Conservation (phyloP, 1,284 basidiomycete genomes). For the Schizophyllum commune region DNA sequence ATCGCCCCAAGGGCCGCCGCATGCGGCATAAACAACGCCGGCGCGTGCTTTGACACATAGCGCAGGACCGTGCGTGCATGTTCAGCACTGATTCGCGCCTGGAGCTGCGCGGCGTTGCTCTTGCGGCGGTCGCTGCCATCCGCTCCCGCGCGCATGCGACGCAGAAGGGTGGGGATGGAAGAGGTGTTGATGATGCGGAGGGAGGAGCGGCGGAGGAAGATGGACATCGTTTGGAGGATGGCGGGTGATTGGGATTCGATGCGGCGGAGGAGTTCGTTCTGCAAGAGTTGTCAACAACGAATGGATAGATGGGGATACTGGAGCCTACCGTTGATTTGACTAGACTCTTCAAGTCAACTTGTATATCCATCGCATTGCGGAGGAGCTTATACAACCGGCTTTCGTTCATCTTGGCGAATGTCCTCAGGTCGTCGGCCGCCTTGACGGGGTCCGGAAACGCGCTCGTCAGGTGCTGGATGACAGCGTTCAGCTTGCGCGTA, state of each 20-base stretch:
- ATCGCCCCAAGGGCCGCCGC: slow-evolving; percentile 68
- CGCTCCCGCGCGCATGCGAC: slow-evolving; percentile 36
- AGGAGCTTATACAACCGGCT: slow-evolving; percentile 79
- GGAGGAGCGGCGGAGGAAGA: slow-evolving; percentile 66
- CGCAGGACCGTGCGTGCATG: slow-evolving; percentile 46
- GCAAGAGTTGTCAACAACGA: not conserved
- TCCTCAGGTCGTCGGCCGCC: slow-evolving; percentile 69
- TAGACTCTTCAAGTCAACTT: slow-evolving; percentile 75
- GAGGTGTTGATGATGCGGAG: slow-evolving; percentile 81
- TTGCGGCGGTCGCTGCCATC: slow-evolving; percentile 22
- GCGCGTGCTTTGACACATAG: slow-evolving; percentile 73
- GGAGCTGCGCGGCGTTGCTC: slow-evolving; percentile 26
- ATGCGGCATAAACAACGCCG: slow-evolving; percentile 70
- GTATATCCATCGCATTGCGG: slow-evolving; percentile 74
- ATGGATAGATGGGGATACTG: not conserved
- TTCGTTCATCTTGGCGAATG: slow-evolving; percentile 87
- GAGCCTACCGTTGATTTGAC: slow-evolving; percentile 67
- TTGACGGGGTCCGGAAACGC: slow-evolving; percentile 67
- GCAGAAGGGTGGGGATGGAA: slow-evolving; percentile 73
- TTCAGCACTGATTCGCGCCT: slow-evolving; percentile 29
- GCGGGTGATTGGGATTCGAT: slow-evolving; percentile 63
- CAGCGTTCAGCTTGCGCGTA: slow-evolving; percentile 43
- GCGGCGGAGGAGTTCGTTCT: slow-evolving; percentile 75
- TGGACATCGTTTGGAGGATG: slow-evolving; percentile 62
- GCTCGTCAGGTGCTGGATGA: slow-evolving; percentile 60